These are phyloP conservation scores for Conticribra guillardii DNA, from an alignment of 108 stramenopile species.

Conservation along the genomic window DNA sequence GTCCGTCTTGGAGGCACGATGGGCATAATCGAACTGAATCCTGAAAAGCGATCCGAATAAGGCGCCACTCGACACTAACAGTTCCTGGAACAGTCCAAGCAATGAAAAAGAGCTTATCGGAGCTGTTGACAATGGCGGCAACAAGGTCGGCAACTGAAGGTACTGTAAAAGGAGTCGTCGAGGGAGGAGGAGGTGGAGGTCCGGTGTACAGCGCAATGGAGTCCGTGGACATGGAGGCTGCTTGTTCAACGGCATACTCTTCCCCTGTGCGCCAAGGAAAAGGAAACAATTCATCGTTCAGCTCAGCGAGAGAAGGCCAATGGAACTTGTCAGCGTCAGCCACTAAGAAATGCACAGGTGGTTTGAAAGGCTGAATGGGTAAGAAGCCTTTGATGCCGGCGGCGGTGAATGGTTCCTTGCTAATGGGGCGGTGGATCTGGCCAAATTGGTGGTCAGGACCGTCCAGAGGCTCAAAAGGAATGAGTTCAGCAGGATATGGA, in stretches of 20 bases:
- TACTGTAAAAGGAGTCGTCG: background rate
- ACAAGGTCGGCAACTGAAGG: background rate
- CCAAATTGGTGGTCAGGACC: slow-evolving; percentile 7
- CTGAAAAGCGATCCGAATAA: background rate
- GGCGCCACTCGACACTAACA: background rate
- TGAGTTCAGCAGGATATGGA: background rate
- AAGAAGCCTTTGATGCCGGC: slow-evolving; percentile 12
- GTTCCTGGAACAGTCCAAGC: background rate
- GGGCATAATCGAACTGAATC: background rate
- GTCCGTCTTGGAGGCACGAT: background rate
- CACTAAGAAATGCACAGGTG: background rate
- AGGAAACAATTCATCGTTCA: slow-evolving; percentile 11
- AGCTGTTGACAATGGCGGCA: background rate
- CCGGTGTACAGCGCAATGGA: background rate
- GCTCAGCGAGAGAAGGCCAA: slow-evolving; percentile 1
- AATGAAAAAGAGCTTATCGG: background rate
- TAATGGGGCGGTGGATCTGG: background rate
- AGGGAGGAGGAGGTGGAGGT: slow-evolving; percentile 5
- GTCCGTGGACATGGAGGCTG: background rate
- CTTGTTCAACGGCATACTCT: background rate
- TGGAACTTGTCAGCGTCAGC: background rate
- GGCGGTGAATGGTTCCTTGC: background rate
- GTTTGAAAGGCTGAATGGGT: background rate
- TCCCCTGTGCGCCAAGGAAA: background rate
- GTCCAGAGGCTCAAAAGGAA: slow-evolving; percentile 1